These are phyloP conservation scores for Plectranthus barbatus DNA, from an alignment of 257 asterid genomes.

Conservation along the genomic window DNA sequence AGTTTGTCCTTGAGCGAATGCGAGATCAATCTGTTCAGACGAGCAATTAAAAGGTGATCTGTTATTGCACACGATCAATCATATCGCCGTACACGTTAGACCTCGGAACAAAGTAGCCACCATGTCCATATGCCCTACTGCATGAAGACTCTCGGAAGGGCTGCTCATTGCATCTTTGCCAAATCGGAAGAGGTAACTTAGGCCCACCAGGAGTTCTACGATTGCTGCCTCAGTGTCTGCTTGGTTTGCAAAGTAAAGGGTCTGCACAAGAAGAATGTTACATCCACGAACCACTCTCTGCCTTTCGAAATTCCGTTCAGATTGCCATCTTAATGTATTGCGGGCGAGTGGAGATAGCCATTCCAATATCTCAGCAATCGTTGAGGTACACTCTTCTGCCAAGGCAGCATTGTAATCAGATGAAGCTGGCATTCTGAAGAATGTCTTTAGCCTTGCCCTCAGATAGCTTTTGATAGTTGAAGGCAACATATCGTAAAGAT, in stretches of 20 bases:
- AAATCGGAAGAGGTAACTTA: conserved; percentile 55
- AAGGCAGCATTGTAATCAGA: conserved; percentile 36
- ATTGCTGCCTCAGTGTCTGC: conserved; percentile 50
- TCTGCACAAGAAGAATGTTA: conserved; percentile 72
- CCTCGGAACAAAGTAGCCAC: conserved; percentile 22
- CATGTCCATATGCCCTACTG: conserved; percentile 31
- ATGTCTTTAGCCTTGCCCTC: conserved; percentile 38
- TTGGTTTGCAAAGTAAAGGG: conserved; percentile 65
- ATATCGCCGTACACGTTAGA: conserved; percentile 17
- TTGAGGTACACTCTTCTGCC: conserved; percentile 55
- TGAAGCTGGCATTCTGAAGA: conserved; percentile 22
- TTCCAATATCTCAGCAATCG: conserved; percentile 42
- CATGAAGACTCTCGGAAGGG: conserved; percentile 35
- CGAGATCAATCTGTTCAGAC: too few relatives aligned
- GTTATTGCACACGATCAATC: conserved; percentile 3
- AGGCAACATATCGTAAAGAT: conserved; percentile 72
- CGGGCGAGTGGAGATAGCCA: conserved; percentile 84
- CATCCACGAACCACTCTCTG: conserved; percentile 42
- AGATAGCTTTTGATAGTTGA: conserved; percentile 40
- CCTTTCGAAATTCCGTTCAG: conserved; percentile 64
- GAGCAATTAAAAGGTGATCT: too few relatives aligned
- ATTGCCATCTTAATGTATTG: conserved; percentile 68
- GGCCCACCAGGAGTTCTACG: conserved; percentile 53
- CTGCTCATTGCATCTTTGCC: conserved; percentile 32
- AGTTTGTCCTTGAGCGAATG: too few relatives aligned